A percentile compares a stretch with the other conserved stretches of the same genome.
phyloP scores from a whole-genome alignment of 2,329 filamentous ascomycete species.

The Colletotrichum agaves region DNA sequence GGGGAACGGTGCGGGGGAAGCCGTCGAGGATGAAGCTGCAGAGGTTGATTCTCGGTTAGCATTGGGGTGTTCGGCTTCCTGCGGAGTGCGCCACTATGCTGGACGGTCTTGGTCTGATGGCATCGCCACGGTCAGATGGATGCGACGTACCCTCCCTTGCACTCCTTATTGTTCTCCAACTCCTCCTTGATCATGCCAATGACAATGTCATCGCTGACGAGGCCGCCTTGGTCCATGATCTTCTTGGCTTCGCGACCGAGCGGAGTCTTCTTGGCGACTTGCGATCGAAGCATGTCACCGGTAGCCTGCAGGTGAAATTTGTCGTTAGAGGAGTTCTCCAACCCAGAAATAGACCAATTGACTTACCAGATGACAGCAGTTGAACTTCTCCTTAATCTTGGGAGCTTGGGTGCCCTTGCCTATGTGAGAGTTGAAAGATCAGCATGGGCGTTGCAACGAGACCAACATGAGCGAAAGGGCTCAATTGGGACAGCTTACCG shows the following conservation, averaged over 20 bases:
- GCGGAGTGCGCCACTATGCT: conserved; percentile 3
- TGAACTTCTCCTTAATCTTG: conserved; percentile 98
- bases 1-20: conserved; percentile 95
- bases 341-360: conserved; percentile 39
- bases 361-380: conserved; percentile 93
- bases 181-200: conserved; percentile 99
- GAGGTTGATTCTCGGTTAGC: conserved; percentile 17
- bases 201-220: conserved; percentile 99
- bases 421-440: conserved; percentile 51
- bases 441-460: conserved; percentile 5
- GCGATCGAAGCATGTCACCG: conserved; percentile 98
- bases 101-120: background rate
- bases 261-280: conserved; percentile 96
- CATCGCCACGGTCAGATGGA: background rate
- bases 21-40: conserved; percentile 96
- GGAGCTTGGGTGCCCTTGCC: conserved; percentile 99
- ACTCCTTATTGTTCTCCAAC: conserved; percentile 92
- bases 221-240: conserved; percentile 98
- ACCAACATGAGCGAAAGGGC: conserved; percentile 10
- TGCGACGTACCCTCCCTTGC: conserved; percentile 85
- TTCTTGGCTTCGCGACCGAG: conserved; percentile 98
- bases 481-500: conserved; percentile 69
- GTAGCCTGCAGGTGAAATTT: conserved; percentile 74
- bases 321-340: conserved; percentile 31
- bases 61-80: background rate